Percentiles rank a stretch among this genome's conserved stretches.
phyloP scores from a whole-genome alignment of 345 rosid genomes.

The Barbarea vulgaris region DNA sequence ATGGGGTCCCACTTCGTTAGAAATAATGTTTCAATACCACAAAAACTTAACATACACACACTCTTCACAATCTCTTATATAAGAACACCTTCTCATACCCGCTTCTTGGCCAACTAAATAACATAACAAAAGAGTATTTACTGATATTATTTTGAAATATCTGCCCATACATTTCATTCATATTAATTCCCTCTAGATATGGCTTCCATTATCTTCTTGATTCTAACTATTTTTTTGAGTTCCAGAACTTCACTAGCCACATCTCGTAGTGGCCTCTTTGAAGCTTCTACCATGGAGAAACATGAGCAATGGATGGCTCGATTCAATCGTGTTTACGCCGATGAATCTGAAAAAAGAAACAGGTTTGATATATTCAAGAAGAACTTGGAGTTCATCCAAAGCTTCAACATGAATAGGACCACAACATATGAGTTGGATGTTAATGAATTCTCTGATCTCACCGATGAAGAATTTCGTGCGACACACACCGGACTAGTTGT shows the following conservation, averaged over 20 bases:
- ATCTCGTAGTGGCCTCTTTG: constrained; percentile 28
- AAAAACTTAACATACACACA: constrained; percentile 4
- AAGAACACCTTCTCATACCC: background rate
- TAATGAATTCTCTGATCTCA: constrained; percentile 58
- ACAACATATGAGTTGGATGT: constrained; percentile 37
- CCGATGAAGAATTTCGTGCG: constrained; percentile 51
- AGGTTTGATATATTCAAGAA: constrained; percentile 48
- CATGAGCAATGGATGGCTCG: constrained; percentile 51
- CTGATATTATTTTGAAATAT: background rate
- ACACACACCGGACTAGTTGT: constrained; percentile 38
- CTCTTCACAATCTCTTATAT: constrained; percentile 25
- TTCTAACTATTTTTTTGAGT: constrained; percentile 18
- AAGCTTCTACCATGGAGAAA: constrained; percentile 41
- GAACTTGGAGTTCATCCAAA: constrained; percentile 47
- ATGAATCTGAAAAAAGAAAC: constrained; percentile 38
- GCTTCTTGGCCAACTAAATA: constrained; percentile 13
- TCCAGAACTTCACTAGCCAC: constrained; percentile 8
- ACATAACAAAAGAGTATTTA: background rate
- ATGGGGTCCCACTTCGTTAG: constrained; percentile 2
- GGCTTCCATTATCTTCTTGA: constrained; percentile 21
- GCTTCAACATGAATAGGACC: constrained; percentile 41
- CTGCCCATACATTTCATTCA: background rate
- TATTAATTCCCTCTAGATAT: background rate
- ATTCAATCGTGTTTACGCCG: constrained; percentile 41
- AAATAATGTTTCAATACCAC: background rate